Evolutionary conservation across 2,329 filamentous ascomycete species (phyloP).

Genomic region (Grosmannia serpens): DNA sequence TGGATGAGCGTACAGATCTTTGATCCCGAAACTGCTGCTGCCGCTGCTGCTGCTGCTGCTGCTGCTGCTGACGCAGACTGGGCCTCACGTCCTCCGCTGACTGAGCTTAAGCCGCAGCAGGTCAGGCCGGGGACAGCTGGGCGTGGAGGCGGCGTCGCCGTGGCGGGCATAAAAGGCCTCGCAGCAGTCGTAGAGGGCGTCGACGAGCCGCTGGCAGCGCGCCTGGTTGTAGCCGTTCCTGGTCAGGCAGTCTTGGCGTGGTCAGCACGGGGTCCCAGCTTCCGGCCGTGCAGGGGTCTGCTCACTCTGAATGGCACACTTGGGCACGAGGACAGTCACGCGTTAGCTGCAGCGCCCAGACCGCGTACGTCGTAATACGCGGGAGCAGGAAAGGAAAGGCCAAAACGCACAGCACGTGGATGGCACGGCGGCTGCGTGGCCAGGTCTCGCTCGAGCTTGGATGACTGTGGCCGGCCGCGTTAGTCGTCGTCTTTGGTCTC

Average conservation of each 20-base stretch:
- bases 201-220: constrained; percentile 66
- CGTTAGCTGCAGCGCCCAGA: constrained; percentile 6
- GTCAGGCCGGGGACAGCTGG: constrained; percentile 75
- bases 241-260: constrained; percentile 60
- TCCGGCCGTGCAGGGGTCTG: background rate
- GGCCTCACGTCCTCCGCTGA: constrained; percentile 39
- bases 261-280: background rate
- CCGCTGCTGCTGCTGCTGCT: background rate
- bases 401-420: constrained; percentile 57
- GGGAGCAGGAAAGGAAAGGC: background rate
- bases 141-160: constrained; percentile 63
- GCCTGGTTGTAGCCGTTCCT: constrained; percentile 79
- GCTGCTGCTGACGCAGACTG: background rate
- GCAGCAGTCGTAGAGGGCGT: constrained; percentile 89
- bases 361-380: too few species aligned
- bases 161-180: constrained; percentile 72
- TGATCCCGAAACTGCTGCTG: background rate
- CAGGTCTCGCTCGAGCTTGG: constrained; percentile 53
- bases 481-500: background rate
- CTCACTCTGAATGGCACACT: constrained; percentile 86
- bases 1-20: constrained; percentile 26
- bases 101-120: constrained; percentile 76
- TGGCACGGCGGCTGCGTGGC: constrained; percentile 72
- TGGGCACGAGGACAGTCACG: background rate
- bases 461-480: background rate